phyloP scores from a whole-genome alignment of 176 grass and related monocot genomes.

The Zea luxurians region DNA sequence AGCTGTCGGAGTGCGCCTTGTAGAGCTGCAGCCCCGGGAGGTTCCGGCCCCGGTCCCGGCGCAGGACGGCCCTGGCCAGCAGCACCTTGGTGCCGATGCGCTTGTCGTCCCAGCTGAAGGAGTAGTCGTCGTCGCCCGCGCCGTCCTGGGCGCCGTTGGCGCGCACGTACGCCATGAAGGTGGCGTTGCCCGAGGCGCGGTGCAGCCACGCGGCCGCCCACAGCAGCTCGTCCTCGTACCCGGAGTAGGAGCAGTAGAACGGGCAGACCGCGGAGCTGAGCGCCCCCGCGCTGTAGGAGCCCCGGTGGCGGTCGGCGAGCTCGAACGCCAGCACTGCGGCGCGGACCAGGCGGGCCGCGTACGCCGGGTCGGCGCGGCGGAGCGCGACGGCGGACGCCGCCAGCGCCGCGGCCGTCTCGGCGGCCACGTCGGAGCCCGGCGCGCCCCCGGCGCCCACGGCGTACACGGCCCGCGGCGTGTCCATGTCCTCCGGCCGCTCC shows the following conservation, averaged over 20 bases:
- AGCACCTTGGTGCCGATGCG: conserved; percentile 66
- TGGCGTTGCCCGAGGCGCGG: conserved; percentile 60
- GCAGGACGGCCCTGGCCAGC: conserved; percentile 43
- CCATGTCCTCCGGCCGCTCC: conserved; percentile 93
- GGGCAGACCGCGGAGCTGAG: conserved; percentile 57
- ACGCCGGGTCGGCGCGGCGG: conserved; percentile 63
- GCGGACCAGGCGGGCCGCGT: conserved; percentile 50
- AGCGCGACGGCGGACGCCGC: conserved; percentile 79
- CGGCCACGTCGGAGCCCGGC: conserved; percentile 80
- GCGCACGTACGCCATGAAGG: conserved; percentile 77
- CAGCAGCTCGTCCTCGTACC: conserved; percentile 85
- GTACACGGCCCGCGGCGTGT: conserved; percentile 73
- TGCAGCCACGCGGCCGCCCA: conserved; percentile 95
- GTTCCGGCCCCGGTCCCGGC: background rate
- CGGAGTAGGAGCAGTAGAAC: conserved; percentile 91
- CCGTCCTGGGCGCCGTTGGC: conserved; percentile 55
- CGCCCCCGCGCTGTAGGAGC: conserved; percentile 61
- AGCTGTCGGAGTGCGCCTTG: conserved; percentile 86
- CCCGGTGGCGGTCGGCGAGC: conserved; percentile 69
- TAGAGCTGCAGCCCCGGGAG: conserved; percentile 54
- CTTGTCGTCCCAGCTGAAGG: conserved; percentile 97
- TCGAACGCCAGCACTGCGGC: conserved; percentile 60
- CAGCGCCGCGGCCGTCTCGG: conserved; percentile 76
- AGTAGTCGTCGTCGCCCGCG: conserved; percentile 70
- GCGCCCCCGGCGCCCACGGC: conserved; percentile 30